Conservation (phyloP, 345 rosid species). For the Turnera subulata region DNA sequence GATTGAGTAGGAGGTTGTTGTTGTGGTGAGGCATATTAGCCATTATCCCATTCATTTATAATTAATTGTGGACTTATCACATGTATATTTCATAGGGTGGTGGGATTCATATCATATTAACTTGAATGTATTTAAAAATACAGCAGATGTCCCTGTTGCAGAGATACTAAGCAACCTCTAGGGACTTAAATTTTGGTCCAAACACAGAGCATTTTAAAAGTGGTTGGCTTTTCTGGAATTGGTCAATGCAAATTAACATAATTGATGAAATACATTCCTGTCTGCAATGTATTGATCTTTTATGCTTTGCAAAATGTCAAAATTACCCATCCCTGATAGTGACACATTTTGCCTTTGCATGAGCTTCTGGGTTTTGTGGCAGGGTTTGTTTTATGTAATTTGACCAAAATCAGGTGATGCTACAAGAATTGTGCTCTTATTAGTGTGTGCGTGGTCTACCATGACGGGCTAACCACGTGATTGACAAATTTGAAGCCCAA, state of each 20-base stretch:
- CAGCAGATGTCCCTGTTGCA: conserved; percentile 46
- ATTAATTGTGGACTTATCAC: conserved; percentile 25
- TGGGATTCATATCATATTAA: conserved; percentile 1
- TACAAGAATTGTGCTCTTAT: no score
- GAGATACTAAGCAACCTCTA: conserved; percentile 50
- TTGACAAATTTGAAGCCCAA: conserved; percentile 24
- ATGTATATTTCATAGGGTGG: conserved; percentile 12
- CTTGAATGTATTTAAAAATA: conserved; percentile 12
- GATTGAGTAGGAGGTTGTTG: no score
- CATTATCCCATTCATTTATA: no score
- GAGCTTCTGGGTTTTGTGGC: neutral
- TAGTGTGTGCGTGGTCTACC: conserved; percentile 23
- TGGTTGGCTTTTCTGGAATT: conserved; percentile 35
- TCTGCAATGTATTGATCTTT: conserved; percentile 30
- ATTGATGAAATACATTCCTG: conserved; percentile 18
- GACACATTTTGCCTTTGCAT: conserved; percentile 8
- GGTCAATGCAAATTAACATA: conserved; percentile 39
- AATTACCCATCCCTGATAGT: conserved; percentile 14
- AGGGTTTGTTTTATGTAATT: conserved; percentile 18
- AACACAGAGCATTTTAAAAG: conserved; percentile 27
- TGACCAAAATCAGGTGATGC: conserved; percentile 44
- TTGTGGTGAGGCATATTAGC: no score
- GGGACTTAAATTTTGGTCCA: conserved; percentile 31
- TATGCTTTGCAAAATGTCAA: conserved; percentile 14
- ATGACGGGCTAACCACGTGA: conserved; percentile 39